Conservation (phyloP, 768 basidiomycete genomes). For the Suillus sp. region DNA sequence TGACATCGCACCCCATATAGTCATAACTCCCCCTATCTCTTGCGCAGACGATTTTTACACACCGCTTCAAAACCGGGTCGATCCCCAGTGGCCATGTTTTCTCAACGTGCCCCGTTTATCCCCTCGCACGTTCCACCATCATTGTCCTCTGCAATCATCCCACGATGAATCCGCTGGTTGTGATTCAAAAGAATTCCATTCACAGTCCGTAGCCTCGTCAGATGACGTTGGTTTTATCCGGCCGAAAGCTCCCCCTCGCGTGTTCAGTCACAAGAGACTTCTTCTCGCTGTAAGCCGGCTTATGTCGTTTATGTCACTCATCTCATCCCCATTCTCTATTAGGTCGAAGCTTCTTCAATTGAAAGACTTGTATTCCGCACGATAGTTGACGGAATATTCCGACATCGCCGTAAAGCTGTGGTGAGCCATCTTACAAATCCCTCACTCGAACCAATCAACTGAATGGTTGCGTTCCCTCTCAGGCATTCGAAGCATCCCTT, state of each 20-base stretch:
- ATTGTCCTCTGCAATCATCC: not conserved
- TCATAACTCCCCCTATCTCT: slow-evolving; percentile 50
- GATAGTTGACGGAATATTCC: slow-evolving; percentile 39
- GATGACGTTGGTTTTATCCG: not conserved
- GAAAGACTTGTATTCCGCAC: slow-evolving; percentile 36
- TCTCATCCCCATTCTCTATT: not conserved
- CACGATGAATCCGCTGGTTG: slow-evolving; percentile 4
- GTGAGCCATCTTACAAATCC: slow-evolving; percentile 34
- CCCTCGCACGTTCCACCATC: slow-evolving; percentile 10
- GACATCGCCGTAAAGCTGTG: slow-evolving; percentile 38
- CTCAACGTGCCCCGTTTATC: slow-evolving; percentile 39
- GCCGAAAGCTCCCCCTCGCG: slow-evolving; percentile 16
- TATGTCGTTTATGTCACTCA: not conserved
- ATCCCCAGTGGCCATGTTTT: slow-evolving; percentile 36
- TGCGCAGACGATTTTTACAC: slow-evolving; percentile 37
- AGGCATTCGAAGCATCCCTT: slow-evolving; percentile 46
- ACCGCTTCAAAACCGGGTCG: slow-evolving; percentile 39
- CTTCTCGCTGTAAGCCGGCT: slow-evolving; percentile 27
- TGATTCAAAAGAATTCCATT: not conserved
- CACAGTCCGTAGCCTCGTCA: not conserved
- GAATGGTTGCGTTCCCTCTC: slow-evolving; percentile 11
- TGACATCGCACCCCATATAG: slow-evolving; percentile 49
- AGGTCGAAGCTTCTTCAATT: slow-evolving; percentile 28
- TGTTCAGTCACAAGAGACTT: slow-evolving; percentile 38
- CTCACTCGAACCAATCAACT: slow-evolving; percentile 9